Evolutionary conservation across 1,284 basidiomycete genomes (phyloP), one percentile per base, ranked within the genome.

Genomic region (Chalciporus sp.): DNA sequence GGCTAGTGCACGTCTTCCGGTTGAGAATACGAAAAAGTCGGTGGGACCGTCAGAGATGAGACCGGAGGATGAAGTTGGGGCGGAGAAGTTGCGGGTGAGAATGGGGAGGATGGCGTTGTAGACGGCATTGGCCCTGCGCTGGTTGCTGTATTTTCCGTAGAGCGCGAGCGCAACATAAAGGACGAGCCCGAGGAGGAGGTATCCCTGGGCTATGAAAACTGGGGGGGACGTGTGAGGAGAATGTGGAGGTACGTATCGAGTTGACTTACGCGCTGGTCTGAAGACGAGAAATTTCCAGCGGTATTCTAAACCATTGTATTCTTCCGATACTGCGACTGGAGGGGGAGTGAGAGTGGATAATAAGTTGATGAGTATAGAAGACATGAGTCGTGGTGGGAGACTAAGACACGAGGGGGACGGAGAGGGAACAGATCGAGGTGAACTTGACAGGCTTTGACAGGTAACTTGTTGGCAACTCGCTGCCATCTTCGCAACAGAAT

Each of bases 1-100:
- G 39, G 83, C 74, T 51, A 94, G 71, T 59, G 84, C 86, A 56
- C 89, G 85, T 55, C 94, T 80, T 55, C 94, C 94, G 1, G 92
- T 93, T 29, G 92, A 92, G 73, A 89, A 96, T 62, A 80, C 79
- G 74, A 93, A 91, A 69, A 86, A 90, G 74, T 92, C 87, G 7
- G 85, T 80, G 60, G 86, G 78, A 16, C 92, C 91, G 64, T 94
- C 91, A 44, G 74, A 61, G 41, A 78, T 76, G 51, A 84, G 69
- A n/a, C 79, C 71, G n/a, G 74, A 76, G 27, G 74, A 71, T 52
- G 78, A 69, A 2, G 69, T 55, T 58, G 90, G 86, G 44, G 75
- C 79, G 23, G 88, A 86, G 70, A 92, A 92, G 65, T 92, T 88
- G 41, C 78, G 71, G 42, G 77, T 69, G 55, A 88, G 81, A 52